A percentile compares a stretch with the other conserved stretches of the same genome.
Conservation (phyloP, 1,284 basidiomycete species). For the Tilletia horrida region DNA sequence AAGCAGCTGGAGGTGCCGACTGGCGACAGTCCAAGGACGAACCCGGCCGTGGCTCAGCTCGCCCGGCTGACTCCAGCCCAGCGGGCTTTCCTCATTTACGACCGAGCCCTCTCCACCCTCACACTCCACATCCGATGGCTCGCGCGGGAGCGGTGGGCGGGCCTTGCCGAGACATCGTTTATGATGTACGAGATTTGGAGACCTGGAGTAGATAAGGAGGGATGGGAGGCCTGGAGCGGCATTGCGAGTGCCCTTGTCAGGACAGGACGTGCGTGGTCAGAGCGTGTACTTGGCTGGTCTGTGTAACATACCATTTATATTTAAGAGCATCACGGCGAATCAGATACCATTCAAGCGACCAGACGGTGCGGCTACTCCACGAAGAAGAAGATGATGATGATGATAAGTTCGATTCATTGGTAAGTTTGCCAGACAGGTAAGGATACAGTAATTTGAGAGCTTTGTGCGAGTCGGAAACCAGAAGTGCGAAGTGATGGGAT, state of each 20-base stretch:
- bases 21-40: background rate
- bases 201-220: slow-evolving; percentile 6
- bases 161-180: background rate
- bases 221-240: slow-evolving; percentile 12
- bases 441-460: too few species aligned
- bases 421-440: too few species aligned
- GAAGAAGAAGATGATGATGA: too few species aligned
- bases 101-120: background rate
- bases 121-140: slow-evolving; percentile 8
- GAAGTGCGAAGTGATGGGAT: too few species aligned
- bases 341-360: too few species aligned
- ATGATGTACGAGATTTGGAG: slow-evolving; percentile 6
- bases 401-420: too few species aligned
- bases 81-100: slow-evolving; percentile 11
- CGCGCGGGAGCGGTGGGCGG: slow-evolving; percentile 7
- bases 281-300: background rate
- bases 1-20: background rate
- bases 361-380: too few species aligned
- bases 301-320: too few species aligned
- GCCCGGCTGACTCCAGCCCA: slow-evolving; percentile 5
- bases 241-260: background rate
- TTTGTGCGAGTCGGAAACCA: too few species aligned
- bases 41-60: background rate
- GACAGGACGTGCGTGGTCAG: background rate
- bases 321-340: too few species aligned